Evolutionary conservation across 345 rosid species (phyloP), one percentile per base, ranked within the genome.

Genomic region (Streptanthus diversifolius): DNA sequence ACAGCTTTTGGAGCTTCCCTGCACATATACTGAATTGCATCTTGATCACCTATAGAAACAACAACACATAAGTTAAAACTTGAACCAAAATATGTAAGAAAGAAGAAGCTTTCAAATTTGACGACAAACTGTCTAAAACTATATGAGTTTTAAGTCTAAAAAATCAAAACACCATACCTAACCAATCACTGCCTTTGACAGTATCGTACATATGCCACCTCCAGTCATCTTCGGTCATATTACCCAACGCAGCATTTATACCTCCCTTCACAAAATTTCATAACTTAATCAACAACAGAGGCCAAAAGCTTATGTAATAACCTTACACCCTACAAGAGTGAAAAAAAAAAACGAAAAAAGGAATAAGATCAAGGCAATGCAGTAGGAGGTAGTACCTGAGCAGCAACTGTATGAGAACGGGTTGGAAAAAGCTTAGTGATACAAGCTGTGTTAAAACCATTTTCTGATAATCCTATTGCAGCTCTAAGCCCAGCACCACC

Each of bases 141-240:
- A 1, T 1, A 5, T 17, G 30, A 21, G 7, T 49, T 48, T 48
- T 19, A 21, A 21, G 54, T 49, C 54, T 22, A 68, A 27, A 68
- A 27, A 19, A 44, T 48, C 45, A 57, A 18, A 18, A 8, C 14
- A 15, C n/a, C 78, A 45, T 85, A 89, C 98, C 98, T 81, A 93
- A 69, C 99, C 99, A 93, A 33, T 91, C 99, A 68, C 99, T 93
- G 71, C 99, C 99, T 80, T 93, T 93, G 56, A 91, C 96, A 37
- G 99, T 93, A 73, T 93, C 99, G 79, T 93, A 93, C 97, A 93
- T 91, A 79, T 93, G 99, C 96, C 99, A 91, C 70, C 96, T 80
- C 99, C 97, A 91, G 58, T 91, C 98, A 85, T 91, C 96, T 80
- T 91, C 98, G 8, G 81, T 48, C 97, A 93, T 93, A 80, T 89